phyloP scores from a whole-genome alignment of 768 basidiomycete species.

The Rhodocollybia butyracea region DNA sequence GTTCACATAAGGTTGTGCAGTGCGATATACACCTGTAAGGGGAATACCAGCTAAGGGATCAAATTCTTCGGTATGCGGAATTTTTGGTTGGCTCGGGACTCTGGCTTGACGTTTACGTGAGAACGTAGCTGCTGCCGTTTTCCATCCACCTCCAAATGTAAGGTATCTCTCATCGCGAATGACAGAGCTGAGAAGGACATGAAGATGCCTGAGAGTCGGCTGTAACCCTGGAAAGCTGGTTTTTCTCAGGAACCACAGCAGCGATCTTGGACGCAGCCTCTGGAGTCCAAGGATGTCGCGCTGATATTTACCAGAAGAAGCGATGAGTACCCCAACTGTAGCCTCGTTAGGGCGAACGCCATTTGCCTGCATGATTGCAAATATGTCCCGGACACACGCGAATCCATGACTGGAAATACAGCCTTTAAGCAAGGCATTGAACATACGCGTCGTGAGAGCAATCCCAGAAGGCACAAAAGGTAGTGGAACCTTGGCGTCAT shows the following conservation, averaged over 20 bases:
- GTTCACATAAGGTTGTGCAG: not conserved
- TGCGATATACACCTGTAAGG: conserved; percentile 22
- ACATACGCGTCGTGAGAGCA: conserved; percentile 41
- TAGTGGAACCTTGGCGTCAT: conserved; percentile 25
- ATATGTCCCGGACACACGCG: conserved; percentile 38
- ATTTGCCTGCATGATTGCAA: conserved; percentile 53
- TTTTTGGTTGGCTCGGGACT: conserved; percentile 8
- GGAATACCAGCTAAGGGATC: conserved; percentile 50
- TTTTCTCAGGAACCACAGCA: conserved; percentile 46
- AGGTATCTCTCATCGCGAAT: conserved; percentile 49
- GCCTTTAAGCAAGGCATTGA: conserved; percentile 61
- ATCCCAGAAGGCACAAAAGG: conserved; percentile 29
- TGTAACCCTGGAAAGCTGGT: conserved; percentile 38
- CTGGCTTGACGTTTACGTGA: conserved; percentile 26
- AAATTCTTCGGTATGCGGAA: conserved; percentile 26
- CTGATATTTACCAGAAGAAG: conserved; percentile 44
- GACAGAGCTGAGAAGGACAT: conserved; percentile 49
- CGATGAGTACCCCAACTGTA: conserved; percentile 55
- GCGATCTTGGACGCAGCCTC: conserved; percentile 38
- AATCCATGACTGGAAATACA: conserved; percentile 49
- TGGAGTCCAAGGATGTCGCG: too few species aligned
- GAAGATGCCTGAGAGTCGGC: conserved; percentile 55
- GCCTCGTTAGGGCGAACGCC: conserved; percentile 47
- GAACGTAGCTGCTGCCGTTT: conserved; percentile 35
- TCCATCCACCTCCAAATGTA: conserved; percentile 46